Evolutionary conservation across 2,329 filamentous ascomycete genomes (phyloP).

Genomic region (Pyricularia sp.): DNA sequence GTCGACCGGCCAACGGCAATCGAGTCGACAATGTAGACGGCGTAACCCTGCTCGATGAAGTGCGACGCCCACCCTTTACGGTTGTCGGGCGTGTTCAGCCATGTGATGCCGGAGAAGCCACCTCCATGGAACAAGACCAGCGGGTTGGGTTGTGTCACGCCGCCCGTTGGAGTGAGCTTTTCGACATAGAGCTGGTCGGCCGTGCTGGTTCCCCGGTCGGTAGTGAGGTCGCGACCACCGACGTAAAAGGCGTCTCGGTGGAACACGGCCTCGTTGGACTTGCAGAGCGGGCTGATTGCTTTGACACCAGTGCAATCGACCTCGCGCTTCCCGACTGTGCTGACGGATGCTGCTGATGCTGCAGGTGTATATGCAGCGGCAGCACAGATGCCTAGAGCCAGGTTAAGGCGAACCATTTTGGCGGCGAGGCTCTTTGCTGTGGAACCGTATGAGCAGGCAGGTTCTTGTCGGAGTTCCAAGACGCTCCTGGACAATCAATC

Average conservation of each 20-base stretch:
- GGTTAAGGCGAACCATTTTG: neutral
- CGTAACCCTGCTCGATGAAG: conserved; percentile 35
- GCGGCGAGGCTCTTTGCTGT: neutral
- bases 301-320: neutral
- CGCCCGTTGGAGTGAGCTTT: neutral
- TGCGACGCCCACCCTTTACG: conserved; percentile 36
- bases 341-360: neutral
- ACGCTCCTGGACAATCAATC: neutral
- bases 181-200: neutral
- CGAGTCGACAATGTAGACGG: conserved; percentile 16
- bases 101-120: neutral
- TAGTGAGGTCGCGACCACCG: neutral
- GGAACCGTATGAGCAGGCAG: neutral
- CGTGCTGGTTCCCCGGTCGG: neutral
- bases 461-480: neutral
- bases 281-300: neutral
- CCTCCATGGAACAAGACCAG: neutral
- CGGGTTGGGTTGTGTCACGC: neutral
- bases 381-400: neutral
- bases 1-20: neutral
- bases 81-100: conserved; percentile 31
- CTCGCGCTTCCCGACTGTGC: neutral
- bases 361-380: neutral
- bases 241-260: neutral
- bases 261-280: neutral